Evolutionary conservation across 192 early-diverging fungal species (phyloP).

Genomic region (Mortierella antarctica): DNA sequence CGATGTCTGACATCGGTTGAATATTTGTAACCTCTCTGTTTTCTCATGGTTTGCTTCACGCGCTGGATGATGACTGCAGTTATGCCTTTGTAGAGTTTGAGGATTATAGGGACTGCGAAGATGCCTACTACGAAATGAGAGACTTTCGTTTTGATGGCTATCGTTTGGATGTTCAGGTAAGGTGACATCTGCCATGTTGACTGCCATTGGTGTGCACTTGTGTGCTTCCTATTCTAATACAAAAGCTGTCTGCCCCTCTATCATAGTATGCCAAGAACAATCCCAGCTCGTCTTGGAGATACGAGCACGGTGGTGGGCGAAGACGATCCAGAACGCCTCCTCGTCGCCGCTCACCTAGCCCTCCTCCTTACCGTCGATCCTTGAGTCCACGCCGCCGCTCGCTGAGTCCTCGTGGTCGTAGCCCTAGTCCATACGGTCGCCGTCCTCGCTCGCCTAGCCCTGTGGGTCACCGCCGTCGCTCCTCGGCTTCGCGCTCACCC

Average conservation of each 20-base stretch:
- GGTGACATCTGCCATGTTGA: background rate
- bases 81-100: slow-evolving; percentile 98
- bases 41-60: slow-evolving; percentile 1
- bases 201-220: background rate
- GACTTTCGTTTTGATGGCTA: slow-evolving; percentile 83
- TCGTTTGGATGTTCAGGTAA: slow-evolving; percentile 83
- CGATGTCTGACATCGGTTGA: background rate
- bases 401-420: slow-evolving; percentile 54
- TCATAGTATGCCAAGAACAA: slow-evolving; percentile 87
- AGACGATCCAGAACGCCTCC: slow-evolving; percentile 40
- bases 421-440: slow-evolving; percentile 30
- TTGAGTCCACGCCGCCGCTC: slow-evolving; percentile 61
- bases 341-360: slow-evolving; percentile 32
- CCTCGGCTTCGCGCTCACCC: slow-evolving; percentile 44
- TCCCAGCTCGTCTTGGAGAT: slow-evolving; percentile 83
- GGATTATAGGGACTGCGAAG: slow-evolving; percentile 88
- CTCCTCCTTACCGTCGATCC: slow-evolving; percentile 52
- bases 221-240: background rate
- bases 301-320: slow-evolving; percentile 66
- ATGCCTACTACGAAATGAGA: slow-evolving; percentile 96
- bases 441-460: slow-evolving; percentile 40
- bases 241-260: background rate
- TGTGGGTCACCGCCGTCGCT: slow-evolving; percentile 23
- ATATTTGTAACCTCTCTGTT: background rate
- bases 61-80: slow-evolving; percentile 51